A percentile compares a stretch with the other conserved stretches of the same genome.
These are phyloP conservation scores for Scutellaria galericulata DNA, from an alignment of 257 asterid species.

Conservation along the genomic window DNA sequence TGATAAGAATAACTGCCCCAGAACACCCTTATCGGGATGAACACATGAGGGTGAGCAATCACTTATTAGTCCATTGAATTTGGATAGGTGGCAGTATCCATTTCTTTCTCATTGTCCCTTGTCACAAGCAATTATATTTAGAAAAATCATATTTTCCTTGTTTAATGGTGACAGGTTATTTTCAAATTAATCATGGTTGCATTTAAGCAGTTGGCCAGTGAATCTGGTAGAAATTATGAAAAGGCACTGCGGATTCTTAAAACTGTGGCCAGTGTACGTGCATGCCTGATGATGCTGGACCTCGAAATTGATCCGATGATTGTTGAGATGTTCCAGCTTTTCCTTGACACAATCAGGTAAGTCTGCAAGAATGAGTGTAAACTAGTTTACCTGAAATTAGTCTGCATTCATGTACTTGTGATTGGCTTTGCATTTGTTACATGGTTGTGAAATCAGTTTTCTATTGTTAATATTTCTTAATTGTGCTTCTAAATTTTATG, in stretches of 20 bases:
- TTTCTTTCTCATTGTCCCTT: background rate
- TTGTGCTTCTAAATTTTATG: conserved; percentile 34
- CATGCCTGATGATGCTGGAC: conserved; percentile 43
- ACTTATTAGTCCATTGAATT: background rate
- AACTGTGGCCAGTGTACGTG: conserved; percentile 31
- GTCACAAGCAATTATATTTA: background rate
- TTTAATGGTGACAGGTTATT: conserved; percentile 40
- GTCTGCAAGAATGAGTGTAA: conserved; percentile 16
- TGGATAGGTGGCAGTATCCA: background rate
- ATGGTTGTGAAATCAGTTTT: conserved; percentile 7
- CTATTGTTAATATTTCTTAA: conserved; percentile 14
- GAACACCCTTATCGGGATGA: conserved; percentile 37
- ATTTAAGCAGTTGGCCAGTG: conserved; percentile 38
- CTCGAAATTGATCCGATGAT: conserved; percentile 32
- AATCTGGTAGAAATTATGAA: conserved; percentile 20
- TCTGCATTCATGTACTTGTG: background rate
- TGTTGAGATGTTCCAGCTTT: conserved; percentile 45
- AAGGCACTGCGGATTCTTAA: conserved; percentile 47
- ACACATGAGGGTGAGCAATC: conserved; percentile 36
- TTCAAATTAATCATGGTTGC: conserved; percentile 40
- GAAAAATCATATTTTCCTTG: background rate
- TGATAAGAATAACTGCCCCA: conserved; percentile 49
- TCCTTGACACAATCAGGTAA: conserved; percentile 44
- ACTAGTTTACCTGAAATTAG: background rate
- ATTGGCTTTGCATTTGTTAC: background rate